Base-by-base conservation (phyloP, 2,329 filamentous ascomycete genomes). In the Neurospora sp. region DNA sequence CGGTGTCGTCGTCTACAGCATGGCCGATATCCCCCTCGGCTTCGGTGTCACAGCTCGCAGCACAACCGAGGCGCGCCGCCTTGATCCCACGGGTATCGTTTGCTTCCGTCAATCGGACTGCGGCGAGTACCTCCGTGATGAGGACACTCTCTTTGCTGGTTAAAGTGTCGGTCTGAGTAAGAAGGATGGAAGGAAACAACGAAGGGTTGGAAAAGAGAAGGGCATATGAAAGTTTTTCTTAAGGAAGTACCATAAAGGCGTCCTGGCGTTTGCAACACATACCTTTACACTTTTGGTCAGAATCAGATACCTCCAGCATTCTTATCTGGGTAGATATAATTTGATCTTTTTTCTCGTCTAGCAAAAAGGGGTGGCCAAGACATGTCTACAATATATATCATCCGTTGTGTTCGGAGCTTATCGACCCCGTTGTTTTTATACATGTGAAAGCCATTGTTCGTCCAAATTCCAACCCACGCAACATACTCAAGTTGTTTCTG, bases 101-200 rank as follows among this genome's bases (percentile, higher is more conserved):
- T 91, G 91, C 69, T 98, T 97, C 81, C 86, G 95, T 74, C 96
- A 99, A 82, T 92, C 93, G 0, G 96, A 99, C 83, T 91, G 92
- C 75, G 96, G 96, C 76, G 95, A 98, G 82, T 99, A 97, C 78
- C 84, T 99, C 77, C 89, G 96, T 78, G 95, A 98, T 76, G 89
- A 91, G 79, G 88, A 90, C 78, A 88, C 86, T 70, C 78, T 90
- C 69, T 90, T 90, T 77, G 84, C 84, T 38, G 83, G 84, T 70
- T 86, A 78, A 78, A 38, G 23, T 39, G n/a, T 58, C 52, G 76
- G 62, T 62, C 11, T 33, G 39, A 52, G 19, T 52, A 9, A 66
- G 58, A 70, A 23, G 33, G 11, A 38, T 38, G 38, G 33, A 23
- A 33, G 46, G 33, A 28, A 58, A 38, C 11, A 62, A 23, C 19